Evolutionary conservation across 139 green algal species (phyloP), one percentile per base, ranked within the genome.

Genomic region (Coelastrella sp.): DNA sequence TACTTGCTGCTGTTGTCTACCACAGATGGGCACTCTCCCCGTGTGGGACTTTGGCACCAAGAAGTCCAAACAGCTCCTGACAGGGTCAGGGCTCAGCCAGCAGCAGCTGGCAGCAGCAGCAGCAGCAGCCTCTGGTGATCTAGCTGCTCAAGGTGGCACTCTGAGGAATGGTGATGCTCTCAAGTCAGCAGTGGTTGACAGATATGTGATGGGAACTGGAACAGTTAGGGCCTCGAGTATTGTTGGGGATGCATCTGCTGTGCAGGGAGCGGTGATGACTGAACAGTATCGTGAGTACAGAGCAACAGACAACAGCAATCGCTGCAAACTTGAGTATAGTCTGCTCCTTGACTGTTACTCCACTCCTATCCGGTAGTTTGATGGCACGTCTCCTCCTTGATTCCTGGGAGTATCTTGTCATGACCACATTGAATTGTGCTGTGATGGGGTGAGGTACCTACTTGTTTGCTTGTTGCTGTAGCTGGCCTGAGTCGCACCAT

Each of bases 21-120:
- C 45, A 32, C 48, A 60, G 40, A 53, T 78, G 67, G 38, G 67
- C 9, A 91, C 89, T 4, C 32, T 91, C 72, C 89, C 89, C 2
- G 57, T 77, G 0, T 92, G 89, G 89, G 89, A 92, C 67, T 92
- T 92, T 69, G 89, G 89, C 37, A 89, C 84, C 15, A 64, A 67
- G 30, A 77, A 85, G 17, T 59, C 60, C 40, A 84, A 84, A 77
- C 67, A 45, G 60, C 57, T 80, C 72, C 64, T 80, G 72, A 80
- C 72, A 50, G 72, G 72, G 2, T 30, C 72, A 80, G 72, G 72
- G 8, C 72, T 48, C 6, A 48, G 45, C 4, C 27, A 45, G 13
- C 45, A 45, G 66, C 71, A 81, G 25, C 9, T 50, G 50, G 75
- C 75, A 71, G 75, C 75, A 82, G 51, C 51, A 69, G 68, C 80